Conservation (phyloP, 139 green algal genomes). For the Micromonas pusilla region DNA sequence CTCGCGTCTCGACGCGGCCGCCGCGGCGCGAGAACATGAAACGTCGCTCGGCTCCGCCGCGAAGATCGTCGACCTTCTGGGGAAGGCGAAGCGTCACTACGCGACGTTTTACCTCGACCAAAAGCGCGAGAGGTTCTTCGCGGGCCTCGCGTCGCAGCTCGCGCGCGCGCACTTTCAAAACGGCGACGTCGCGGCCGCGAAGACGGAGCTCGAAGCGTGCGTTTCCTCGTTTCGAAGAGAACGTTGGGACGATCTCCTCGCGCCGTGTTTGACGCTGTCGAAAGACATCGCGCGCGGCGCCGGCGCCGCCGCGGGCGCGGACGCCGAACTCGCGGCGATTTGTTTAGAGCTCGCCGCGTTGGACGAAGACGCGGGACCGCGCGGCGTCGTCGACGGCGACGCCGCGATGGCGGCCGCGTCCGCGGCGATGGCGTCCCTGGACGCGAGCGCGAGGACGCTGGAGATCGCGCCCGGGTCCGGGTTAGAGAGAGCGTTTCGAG, state of each 20-base stretch:
- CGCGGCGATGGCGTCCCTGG: neutral
- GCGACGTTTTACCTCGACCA: neutral
- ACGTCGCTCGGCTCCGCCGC: too few relatives aligned
- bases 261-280: neutral
- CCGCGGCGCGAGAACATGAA: too few relatives aligned
- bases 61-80: conserved; percentile 28
- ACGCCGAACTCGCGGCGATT: neutral
- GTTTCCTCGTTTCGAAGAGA: conserved; percentile 28
- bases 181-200: conserved; percentile 22
- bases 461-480: neutral
- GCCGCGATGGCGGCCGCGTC: neutral
- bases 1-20: too few relatives aligned
- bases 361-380: neutral
- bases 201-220: conserved; percentile 29
- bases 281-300: neutral
- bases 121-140: conserved; percentile 23
- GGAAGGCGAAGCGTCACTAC: conserved; percentile 35
- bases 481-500: too few relatives aligned
- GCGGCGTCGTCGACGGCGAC: neutral
- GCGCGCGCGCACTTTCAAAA: conserved; percentile 32
- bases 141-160: conserved; percentile 24
- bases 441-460: neutral
- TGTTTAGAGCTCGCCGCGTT: conserved; percentile 3
- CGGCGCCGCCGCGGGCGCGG: too few relatives aligned
- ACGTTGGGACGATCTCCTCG: neutral